phyloP scores from a whole-genome alignment of 805 yeast genomes.

The Ogataea angusta region DNA sequence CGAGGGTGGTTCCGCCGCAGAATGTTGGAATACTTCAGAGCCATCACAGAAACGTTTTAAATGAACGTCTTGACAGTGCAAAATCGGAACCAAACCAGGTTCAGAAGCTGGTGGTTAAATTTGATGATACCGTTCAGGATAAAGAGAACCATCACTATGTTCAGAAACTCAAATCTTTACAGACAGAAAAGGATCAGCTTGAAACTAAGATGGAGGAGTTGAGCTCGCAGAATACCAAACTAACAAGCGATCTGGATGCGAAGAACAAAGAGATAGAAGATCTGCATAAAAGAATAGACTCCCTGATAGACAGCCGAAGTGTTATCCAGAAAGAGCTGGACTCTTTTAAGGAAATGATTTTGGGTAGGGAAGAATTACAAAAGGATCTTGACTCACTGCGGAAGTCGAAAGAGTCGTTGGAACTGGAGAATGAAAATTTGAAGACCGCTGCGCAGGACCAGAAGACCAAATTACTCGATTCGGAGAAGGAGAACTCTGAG shows the following conservation, averaged over 20 bases:
- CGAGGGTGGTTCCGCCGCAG: conserved; percentile 3
- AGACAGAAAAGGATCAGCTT: conserved; percentile 1
- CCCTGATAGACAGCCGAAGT: not conserved
- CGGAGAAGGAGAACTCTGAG: not conserved
- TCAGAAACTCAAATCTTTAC: not conserved
- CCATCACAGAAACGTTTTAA: not conserved
- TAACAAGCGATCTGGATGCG: not conserved
- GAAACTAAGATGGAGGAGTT: not conserved
- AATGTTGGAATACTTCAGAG: conserved; percentile 2
- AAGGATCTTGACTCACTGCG: conserved; percentile 1
- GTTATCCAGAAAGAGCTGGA: conserved; percentile 6
- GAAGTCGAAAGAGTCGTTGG: not conserved
- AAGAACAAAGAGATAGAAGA: not conserved
- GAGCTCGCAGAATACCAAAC: not conserved
- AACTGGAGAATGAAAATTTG: not conserved
- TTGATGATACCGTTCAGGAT: not conserved
- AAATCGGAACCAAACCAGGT: not conserved
- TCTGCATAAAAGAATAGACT: conserved; percentile 1
- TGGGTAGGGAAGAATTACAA: not conserved
- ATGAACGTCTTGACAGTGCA: not conserved
- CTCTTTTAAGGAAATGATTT: conserved; percentile 1
- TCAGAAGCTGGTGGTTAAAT: not conserved
- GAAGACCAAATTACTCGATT: not conserved
- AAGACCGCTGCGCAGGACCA: not conserved
- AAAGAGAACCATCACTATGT: not conserved